Evolutionary conservation across 768 basidiomycete genomes (phyloP).

Genomic region (Trichaptum fuscoviolaceum): DNA sequence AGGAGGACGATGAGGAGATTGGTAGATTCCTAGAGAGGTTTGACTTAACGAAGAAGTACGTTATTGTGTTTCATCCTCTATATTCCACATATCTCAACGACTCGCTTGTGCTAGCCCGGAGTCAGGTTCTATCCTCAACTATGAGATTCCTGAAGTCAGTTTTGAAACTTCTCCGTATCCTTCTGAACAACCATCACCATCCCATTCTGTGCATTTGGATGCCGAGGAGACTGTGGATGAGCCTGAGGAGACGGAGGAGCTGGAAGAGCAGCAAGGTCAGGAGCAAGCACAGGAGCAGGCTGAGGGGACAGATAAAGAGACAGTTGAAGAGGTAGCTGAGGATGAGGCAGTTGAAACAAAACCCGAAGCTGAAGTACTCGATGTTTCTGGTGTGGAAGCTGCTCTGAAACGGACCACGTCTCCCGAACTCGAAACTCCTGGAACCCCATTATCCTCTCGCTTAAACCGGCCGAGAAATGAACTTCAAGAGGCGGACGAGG

Average conservation of each 20-base stretch:
- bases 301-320: not conserved
- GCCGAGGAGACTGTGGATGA: conserved; percentile 20
- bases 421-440: not conserved
- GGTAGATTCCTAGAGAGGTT: conserved; percentile 51
- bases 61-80: conserved; percentile 13
- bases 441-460: not conserved
- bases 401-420: not conserved
- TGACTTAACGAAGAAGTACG: conserved; percentile 49
- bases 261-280: not conserved
- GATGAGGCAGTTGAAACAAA: not conserved
- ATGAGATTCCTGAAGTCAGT: conserved; percentile 19
- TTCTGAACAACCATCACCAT: conserved; percentile 9
- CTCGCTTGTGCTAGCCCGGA: conserved; percentile 24
- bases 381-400: not conserved
- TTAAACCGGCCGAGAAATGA: not conserved
- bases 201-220: conserved; percentile 36
- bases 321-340: not conserved
- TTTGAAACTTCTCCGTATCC: not conserved
- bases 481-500: not conserved
- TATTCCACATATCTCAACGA: not conserved
- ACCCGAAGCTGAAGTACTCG: not conserved
- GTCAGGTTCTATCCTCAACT: conserved; percentile 24
- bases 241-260: not conserved
- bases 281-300: not conserved
- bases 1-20: conserved; percentile 33